phyloP scores from a whole-genome alignment of 163 green algal genomes.

The Coccomyxa subellipsoidea region DNA sequence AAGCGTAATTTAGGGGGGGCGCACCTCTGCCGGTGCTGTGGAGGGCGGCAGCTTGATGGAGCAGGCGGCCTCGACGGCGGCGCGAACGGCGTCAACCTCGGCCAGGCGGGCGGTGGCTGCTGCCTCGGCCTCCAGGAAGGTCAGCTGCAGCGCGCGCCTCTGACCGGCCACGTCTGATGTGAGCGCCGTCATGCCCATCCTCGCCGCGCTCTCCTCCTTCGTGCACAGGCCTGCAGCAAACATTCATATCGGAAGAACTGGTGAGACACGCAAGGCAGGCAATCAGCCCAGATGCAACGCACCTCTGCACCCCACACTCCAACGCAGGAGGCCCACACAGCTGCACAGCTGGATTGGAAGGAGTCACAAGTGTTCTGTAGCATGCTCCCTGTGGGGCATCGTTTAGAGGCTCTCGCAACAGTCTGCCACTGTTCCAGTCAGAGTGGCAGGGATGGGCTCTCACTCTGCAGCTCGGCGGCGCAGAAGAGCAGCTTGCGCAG shows the following conservation, averaged over 20 bases:
- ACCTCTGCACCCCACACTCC: no score
- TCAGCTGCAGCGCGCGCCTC: constrained; percentile 14
- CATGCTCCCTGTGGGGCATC: no score
- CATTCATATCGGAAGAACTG: no score
- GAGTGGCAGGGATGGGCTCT: not conserved
- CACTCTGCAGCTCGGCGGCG: constrained; percentile 30
- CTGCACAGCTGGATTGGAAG: no score
- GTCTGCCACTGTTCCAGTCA: no score
- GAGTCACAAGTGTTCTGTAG: no score
- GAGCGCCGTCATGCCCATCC: constrained; percentile 26
- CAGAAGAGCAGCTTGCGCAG: constrained; percentile 34
- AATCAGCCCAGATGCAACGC: no score
- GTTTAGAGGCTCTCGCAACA: no score
- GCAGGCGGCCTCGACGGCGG: not conserved
- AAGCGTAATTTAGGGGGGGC: not conserved
- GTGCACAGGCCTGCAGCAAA: constrained; percentile 9
- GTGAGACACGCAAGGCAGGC: no score
- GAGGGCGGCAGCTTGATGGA: not conserved
- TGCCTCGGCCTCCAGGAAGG: constrained; percentile 27
- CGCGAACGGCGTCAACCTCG: not conserved
- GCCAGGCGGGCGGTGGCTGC: not conserved
- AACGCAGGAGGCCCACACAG: no score
- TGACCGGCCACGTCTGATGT: constrained; percentile 17
- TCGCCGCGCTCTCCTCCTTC: constrained; percentile 14
- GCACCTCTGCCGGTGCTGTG: not conserved